phyloP scores from a whole-genome alignment of 257 asterid species.

The Haberlea rhodopensis region DNA sequence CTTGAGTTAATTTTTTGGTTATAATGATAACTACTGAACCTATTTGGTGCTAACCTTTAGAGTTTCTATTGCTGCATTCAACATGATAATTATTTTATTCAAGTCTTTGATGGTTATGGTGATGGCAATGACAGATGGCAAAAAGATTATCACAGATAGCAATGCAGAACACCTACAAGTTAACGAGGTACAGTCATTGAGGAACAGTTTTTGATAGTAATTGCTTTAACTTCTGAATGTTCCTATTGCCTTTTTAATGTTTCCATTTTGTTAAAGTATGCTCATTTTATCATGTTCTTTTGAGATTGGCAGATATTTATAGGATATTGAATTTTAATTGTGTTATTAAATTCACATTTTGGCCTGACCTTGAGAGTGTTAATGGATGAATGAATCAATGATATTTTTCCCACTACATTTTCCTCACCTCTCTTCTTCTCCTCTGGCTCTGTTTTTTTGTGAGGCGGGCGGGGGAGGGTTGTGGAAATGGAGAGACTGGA shows the following conservation, averaged over 20 bases:
- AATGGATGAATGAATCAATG: not conserved
- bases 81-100: conserved; percentile 18
- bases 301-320: not conserved
- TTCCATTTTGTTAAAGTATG: not conserved
- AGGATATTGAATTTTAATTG: not conserved
- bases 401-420: not conserved
- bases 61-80: conserved; percentile 23
- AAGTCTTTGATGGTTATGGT: conserved; percentile 24
- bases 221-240: not conserved
- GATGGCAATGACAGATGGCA: conserved; percentile 61
- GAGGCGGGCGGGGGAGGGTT: not conserved
- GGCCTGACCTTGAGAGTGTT: not conserved
- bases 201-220: not conserved
- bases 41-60: conserved; percentile 5
- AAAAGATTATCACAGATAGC: conserved; percentile 86
- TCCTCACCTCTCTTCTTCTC: not conserved
- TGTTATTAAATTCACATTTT: not conserved
- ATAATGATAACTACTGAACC: conserved; percentile 13
- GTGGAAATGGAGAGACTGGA: not conserved
- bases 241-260: not conserved
- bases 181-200: conserved; percentile 58
- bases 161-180: conserved; percentile 78
- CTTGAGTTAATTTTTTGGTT: conserved; percentile 12
- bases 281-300: not conserved
- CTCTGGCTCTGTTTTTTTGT: not conserved